Evolutionary conservation across 23 red algal genomes (phyloP), one percentile per base, ranked within the genome.

Genomic region (Rhodosorus marinus): DNA sequence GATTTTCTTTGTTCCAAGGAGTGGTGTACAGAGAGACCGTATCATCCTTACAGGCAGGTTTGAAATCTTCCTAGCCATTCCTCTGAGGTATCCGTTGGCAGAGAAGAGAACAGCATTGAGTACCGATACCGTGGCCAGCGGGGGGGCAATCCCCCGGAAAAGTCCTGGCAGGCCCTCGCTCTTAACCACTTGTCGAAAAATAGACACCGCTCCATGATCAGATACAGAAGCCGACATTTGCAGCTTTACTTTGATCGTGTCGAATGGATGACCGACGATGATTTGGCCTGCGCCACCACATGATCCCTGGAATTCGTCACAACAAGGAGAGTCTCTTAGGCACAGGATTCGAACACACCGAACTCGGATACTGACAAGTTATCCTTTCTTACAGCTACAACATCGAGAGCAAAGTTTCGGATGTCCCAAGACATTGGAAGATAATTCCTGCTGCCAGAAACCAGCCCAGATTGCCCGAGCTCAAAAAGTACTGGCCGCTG

Each of bases 191-290:
- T 88, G 62, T 29, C 66, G 51, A 17, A 76, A 45, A 9, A 66
- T 70, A 52, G 75, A 69, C 14, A 66, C 53, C 4, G 67, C 80
- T 26, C 55, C 60, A 8, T 45, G 61, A 50, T 80, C 67, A 35
- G 43, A 52, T 20, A 55, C 59, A 21, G 62, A 35, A 15, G 70
- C 48, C 69, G 67, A 62, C 8, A 54, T 76, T 52, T 86, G 80
- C 14, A 86, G 69, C 56, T 86, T 86, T 0, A 86, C 80, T 48
- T 86, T 86, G 47, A 86, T 62, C 7, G 80, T 86, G 35, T 86
- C 80, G 33, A 86, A 86, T 3, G 80, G 80, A 68, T 73, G 67
- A 17, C 80, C 80, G 14, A 76, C 69, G 33, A 55, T 41, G 34
- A 86, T 47, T 47, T 80, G 57, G 8, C 33, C 57, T 36, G 57